Base-by-base conservation (phyloP, 1,284 basidiomycete species). In the Ustilago curta region DNA sequence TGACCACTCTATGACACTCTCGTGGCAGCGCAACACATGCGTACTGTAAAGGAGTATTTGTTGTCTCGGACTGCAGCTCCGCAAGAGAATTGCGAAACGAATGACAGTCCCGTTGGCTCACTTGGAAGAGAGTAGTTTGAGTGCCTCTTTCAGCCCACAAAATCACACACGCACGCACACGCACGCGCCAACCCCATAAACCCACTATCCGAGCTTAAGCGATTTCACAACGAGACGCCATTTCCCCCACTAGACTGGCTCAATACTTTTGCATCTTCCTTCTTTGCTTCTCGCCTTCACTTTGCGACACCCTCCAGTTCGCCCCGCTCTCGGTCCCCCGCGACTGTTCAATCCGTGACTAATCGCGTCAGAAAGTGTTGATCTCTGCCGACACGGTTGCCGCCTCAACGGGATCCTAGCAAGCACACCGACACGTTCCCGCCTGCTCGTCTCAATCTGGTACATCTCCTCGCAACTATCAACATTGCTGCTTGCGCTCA, bases 341-440 rank as follows among this genome's bases (percentile, higher is more conserved):
- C 32, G 3, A 19, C 8, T n/a, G 14, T 18, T 16, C 8, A 23
- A 12, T 6, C 16, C 18, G 23, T 31, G 6, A 29, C 45, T 27
- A 6, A 9, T 16, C 32, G 8, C 21, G 19, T 4, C 19, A 12
- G 25, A 16, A 14, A 39, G 49, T n/a, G 48, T 32, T 12, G 19
- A 19, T n/a, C 31, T 49, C 25, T 5, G 21, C 14, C 12, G 23
- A 47, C 25, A 29, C 8, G 1, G 6, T 29, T 14, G 25, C 44
- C 23, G 25, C 44, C 44, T 27, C 43, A 6, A 45, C 25, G 45
- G 27, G 29, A 45, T 45, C 44, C 12, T 8, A 27, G 44, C 25
- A 47, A 25, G 27, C 8, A 48, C 47, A n/a, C 45, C 45, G 45
- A 29, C 45, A 47, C 45, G n/a, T 47, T 47, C 27, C 16, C 44